A percentile compares a stretch with the other conserved stretches of the same genome.
Conservation (phyloP, 192 early-diverging fungal species). For the Spizellomyces punctatus region DNA sequence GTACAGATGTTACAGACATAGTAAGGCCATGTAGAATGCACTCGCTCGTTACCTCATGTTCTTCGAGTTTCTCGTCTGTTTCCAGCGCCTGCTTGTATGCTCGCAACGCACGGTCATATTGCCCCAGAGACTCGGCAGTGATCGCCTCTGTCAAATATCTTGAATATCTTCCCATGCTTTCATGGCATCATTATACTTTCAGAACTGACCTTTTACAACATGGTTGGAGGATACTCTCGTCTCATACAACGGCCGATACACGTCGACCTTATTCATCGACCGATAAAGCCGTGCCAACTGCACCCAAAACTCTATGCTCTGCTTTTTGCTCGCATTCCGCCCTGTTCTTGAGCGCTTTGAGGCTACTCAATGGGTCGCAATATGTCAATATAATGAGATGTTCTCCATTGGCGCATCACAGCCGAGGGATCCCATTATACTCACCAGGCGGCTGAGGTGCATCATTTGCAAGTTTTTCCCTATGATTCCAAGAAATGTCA, state of each 20-base stretch:
- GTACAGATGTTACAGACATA: too few relatives aligned
- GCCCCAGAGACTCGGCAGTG: constrained; percentile 59
- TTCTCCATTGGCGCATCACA: neutral
- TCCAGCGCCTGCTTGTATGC: constrained; percentile 19
- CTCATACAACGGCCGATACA: constrained; percentile 63
- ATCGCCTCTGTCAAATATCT: constrained; percentile 51
- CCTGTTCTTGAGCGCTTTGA: constrained; percentile 19
- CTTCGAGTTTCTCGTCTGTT: constrained; percentile 3
- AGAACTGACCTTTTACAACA: neutral
- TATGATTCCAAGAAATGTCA: too few relatives aligned
- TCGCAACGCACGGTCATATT: constrained; percentile 53
- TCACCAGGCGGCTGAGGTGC: neutral
- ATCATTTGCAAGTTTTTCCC: constrained; percentile 1
- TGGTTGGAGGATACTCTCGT: neutral
- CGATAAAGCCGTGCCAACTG: constrained; percentile 66
- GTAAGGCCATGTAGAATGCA: too few relatives aligned
- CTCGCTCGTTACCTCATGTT: neutral
- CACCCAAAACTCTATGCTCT: constrained; percentile 50
- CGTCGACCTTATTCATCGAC: constrained; percentile 61
- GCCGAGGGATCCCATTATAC: neutral
- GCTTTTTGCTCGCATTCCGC: neutral
- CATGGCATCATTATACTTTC: neutral
- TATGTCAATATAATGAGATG: neutral
- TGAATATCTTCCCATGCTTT: neutral
- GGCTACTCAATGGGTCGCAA: neutral